These are phyloP conservation scores for Solanum bukasovii DNA, from an alignment of 257 asterid species.

Conservation along the genomic window DNA sequence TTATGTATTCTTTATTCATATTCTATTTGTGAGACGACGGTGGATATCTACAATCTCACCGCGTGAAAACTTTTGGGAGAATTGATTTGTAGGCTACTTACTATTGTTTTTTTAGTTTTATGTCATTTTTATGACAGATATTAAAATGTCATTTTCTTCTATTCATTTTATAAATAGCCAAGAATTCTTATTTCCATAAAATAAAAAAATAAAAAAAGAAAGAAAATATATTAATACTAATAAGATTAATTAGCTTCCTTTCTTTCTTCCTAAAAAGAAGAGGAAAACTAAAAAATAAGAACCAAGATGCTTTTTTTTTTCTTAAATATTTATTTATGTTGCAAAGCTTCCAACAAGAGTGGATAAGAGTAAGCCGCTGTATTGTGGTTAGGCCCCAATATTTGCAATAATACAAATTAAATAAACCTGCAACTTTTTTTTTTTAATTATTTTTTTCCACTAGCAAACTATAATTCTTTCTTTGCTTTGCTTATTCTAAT, in stretches of 20 bases:
- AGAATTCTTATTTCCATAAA: background rate
- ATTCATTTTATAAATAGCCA: background rate
- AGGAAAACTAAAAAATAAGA: background rate
- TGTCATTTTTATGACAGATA: background rate
- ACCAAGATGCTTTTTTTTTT: background rate
- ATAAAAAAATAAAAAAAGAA: background rate
- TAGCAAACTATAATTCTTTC: background rate
- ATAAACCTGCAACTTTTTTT: background rate
- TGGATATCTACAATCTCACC: background rate
- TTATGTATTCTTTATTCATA: background rate
- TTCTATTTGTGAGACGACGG: too few species aligned
- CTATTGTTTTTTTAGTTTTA: background rate
- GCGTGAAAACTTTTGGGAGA: background rate
- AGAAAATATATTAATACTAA: background rate
- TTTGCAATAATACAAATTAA: background rate
- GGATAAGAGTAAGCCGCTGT: constrained; percentile 25
- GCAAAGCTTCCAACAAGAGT: constrained; percentile 10
- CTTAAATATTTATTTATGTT: background rate
- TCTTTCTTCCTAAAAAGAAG: background rate
- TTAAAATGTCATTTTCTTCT: background rate
- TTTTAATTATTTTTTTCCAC: background rate
- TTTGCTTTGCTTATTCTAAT: background rate
- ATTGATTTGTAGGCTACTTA: background rate
- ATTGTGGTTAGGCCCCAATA: constrained; percentile 9
- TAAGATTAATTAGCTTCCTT: background rate